Base-by-base conservation (phyloP, 208 protist species). In the Porcisia deanei region DNA sequence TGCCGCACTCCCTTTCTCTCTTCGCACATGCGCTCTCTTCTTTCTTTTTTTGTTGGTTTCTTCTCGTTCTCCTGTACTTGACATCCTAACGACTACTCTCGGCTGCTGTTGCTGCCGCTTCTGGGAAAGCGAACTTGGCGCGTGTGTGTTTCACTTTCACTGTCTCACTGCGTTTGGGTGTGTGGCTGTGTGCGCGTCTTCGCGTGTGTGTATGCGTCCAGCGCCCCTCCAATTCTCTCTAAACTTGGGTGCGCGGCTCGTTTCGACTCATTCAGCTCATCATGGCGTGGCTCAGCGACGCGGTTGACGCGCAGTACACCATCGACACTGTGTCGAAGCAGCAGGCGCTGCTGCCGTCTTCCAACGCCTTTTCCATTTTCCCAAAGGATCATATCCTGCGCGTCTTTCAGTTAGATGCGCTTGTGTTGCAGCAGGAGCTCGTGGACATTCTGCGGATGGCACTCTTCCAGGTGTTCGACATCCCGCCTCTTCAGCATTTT, bases 311-410 rank as follows among this genome's bases (percentile, higher is more conserved):
- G 47, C 91, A 94, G 84, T 86, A 87, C 75, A 85, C 86, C 54
- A 75, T 97, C 14, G 83, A 90, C 60, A 93, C 85, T 25, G 89
- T 97, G 47, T 77, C 87, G 37, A 97, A 97, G 84, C 93, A 97
- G 83, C 93, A 94, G 79, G 77, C 80, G 37, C 64, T 80, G 49
- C 74, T 97, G 63, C 91, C 88, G 8, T 70, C 82, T 5, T 95
- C 93, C 18, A 79, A 85, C 25, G 85, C 82, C 52, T 95, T 97
- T 55, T 90, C 93, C 9, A 81, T 83, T 58, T 90, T 95, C 49
- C 89, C 92, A 0, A 85, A 91, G 73, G 94, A 89, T 54, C 81
- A 90, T 58, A 92, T 96, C 6, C 78, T 95, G 61, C 91, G 94
- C 30, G 86, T 95, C 25, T 94, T 93, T 71, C 94, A 97, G 80